Base-by-base conservation (phyloP, 1,139 yeast species). In the Fermentozyma sake region DNA sequence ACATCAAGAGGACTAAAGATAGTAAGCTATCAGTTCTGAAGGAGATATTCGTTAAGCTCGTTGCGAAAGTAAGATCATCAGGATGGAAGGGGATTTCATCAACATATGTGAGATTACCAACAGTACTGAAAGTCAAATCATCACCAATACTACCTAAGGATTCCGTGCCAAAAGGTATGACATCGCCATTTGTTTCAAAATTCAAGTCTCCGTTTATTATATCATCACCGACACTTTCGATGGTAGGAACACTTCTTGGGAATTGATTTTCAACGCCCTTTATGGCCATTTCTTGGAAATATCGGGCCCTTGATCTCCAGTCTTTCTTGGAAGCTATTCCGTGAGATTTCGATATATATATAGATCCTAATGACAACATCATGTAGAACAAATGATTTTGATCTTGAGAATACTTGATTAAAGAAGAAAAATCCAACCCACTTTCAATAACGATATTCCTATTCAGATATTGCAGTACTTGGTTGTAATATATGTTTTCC, bases 361-460 rank as follows among this genome's bases (percentile, higher is more conserved):
- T 43, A 11, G 54, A 47, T 2, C 60, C 59, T 26, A 55, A 37
- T 2, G 55, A 42, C 15, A 54, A 37, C 15, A 54, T 44, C 12
- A 55, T 34, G 35, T 50, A 50, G 32, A 54, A 54, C 14, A 55
- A 31, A n/a, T 45, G 46, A 13, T 39, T 38, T 23, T 49, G 42
- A 12, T 29, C 31, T 25, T 52, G 58, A 6, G 57, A 42, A 30
- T 51, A 54, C 28, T 52, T 50, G 9, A 54, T 41, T 23, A 55
- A 39, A 5, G 46, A 35, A 1, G 45, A 26, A 16, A 53, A 34
- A 26, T 50, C 48, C 24, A 54, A 37, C 6, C 60, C 59, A 16
- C 37, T 44, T 30, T 52, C 56, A 7, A 54, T 41, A 13, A 39
- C 37, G 3, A 52, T 41, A 16, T 32, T 34, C 30, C 23, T 37